Evolutionary conservation across 2,329 filamentous ascomycete genomes (phyloP).

Genomic region (Aaosphaeria arxii): DNA sequence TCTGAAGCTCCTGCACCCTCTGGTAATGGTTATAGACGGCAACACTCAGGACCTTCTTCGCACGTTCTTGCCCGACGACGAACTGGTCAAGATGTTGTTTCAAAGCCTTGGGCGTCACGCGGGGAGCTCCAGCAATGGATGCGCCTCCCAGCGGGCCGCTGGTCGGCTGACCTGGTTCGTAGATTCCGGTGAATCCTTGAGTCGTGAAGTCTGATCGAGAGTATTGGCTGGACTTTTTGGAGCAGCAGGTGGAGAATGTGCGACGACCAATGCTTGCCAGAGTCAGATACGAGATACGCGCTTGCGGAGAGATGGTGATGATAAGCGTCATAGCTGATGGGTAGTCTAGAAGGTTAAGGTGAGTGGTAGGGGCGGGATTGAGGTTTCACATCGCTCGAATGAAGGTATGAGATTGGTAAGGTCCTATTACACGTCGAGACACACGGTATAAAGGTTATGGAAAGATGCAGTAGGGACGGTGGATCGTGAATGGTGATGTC

Average conservation of each 20-base stretch:
- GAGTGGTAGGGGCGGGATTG: slow-evolving; percentile 2
- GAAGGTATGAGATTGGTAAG: no score
- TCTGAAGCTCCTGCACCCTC: slow-evolving; percentile 70
- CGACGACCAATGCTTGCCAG: slow-evolving; percentile 30
- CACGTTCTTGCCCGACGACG: slow-evolving; percentile 91
- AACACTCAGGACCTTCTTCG: slow-evolving; percentile 89
- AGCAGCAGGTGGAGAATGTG: slow-evolving; percentile 33
- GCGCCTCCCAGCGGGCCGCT: slow-evolving; percentile 61
- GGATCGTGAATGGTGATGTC: no score
- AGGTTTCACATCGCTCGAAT: slow-evolving; percentile 11
- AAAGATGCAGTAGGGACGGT: no score
- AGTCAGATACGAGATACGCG: slow-evolving; percentile 39
- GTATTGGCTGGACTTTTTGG: slow-evolving; percentile 46
- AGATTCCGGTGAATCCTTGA: slow-evolving; percentile 60
- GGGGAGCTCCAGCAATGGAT: slow-evolving; percentile 55
- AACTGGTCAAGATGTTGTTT: slow-evolving; percentile 94
- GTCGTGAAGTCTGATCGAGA: slow-evolving; percentile 61
- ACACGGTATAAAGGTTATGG: no score
- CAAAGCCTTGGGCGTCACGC: slow-evolving; percentile 62
- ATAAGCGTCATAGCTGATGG: slow-evolving; percentile 16
- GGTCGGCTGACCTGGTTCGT: slow-evolving; percentile 62
- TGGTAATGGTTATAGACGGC: slow-evolving; percentile 98
- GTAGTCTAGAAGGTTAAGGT: slow-evolving; percentile 13
- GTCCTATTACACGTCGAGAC: no score
- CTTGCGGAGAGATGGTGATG: slow-evolving; percentile 36